Evolutionary conservation across 495 filamentous ascomycete genomes (phyloP), one percentile per base, ranked within the genome.

Genomic region (Trichoderma virens): DNA sequence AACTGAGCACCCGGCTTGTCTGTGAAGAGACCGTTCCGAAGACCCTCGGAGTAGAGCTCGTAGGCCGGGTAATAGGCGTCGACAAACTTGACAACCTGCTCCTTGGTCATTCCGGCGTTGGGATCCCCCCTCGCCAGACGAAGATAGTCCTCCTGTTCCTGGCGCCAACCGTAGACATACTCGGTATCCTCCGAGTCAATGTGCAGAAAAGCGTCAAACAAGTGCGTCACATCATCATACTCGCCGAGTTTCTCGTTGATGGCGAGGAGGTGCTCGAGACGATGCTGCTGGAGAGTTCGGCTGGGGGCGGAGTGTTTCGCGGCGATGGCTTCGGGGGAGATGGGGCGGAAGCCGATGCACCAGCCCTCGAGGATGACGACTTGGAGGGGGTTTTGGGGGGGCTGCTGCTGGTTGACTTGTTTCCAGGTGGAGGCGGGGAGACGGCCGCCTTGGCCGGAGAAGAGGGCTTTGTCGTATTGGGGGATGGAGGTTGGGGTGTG

Each of bases 281-380:
- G 72, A 67, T 90, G 87, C 66, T 79, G 76, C 39, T 83, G 85
- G 51, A 77, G 75, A 65, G 75, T 83, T 56, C 66, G 74, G 61
- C 79, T 81, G 3, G 85, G 82, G 27, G 67, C 70, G 59, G 82
- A 74, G 86, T 88, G 92, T 54, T 68, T 71, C 20, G 61, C 68
- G 64, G 81, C 77, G 34, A 93, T 65, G n/a, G 77, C 77, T 1
- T 73, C 62, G 14, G 84, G 78, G 62, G 76, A 70, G 61, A 92
- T 80, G 4, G 86, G 68, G 18, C 88, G 83, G 76, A 98, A 97
- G 1, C 92, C 93, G 35, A 96, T 88, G 74, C 90, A 85, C 93
- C 93, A 98, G 18, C 93, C 93, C 71, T 98, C 93, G 64, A 98
- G 87, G 54, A 98, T 84, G 1, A 97, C 79, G 25, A 90, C 82